These are phyloP conservation scores for Juglanconis juglandina DNA, from an alignment of 2,329 filamentous ascomycete genomes.

Conservation along the genomic window DNA sequence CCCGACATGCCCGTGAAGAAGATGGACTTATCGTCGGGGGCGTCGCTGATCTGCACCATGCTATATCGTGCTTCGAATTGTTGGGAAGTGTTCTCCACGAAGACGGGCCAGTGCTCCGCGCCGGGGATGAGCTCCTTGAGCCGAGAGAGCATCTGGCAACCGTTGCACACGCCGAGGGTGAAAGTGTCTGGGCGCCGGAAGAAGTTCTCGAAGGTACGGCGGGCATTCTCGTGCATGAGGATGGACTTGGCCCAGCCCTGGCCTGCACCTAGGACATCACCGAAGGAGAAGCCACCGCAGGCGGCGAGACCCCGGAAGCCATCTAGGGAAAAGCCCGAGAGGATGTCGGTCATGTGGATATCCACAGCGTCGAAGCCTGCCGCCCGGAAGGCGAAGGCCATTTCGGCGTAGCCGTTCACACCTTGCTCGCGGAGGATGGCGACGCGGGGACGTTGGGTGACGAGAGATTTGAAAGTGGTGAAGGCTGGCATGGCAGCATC, in stretches of 20 bases:
- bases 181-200: conserved; percentile 89
- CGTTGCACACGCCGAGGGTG: conserved; percentile 91
- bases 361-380: conserved; percentile 91
- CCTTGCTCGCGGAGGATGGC: conserved; percentile 94
- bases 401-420: conserved; percentile 93
- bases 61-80: conserved; percentile 87
- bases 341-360: conserved; percentile 94
- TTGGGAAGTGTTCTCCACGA: conserved; percentile 78
- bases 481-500: conserved; percentile 72
- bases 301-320: conserved; percentile 86
- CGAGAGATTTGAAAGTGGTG: conserved; percentile 53
- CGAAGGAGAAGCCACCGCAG: conserved; percentile 96
- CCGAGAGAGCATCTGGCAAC: conserved; percentile 89
- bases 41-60: conserved; percentile 74
- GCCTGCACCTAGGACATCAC: conserved; percentile 82
- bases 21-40: conserved; percentile 58
- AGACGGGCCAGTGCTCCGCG: conserved; percentile 78
- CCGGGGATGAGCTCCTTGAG: conserved; percentile 83
- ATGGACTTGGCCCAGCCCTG: conserved; percentile 96
- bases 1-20: conserved; percentile 89
- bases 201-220: conserved; percentile 77
- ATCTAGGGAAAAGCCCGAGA: conserved; percentile 72
- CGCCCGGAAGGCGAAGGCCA: conserved; percentile 91
- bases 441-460: conserved; percentile 66
- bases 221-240: conserved; percentile 72